These are phyloP conservation scores for Cladophialophora carrionii DNA, from an alignment of 2,329 filamentous ascomycete species.

Conservation along the genomic window DNA sequence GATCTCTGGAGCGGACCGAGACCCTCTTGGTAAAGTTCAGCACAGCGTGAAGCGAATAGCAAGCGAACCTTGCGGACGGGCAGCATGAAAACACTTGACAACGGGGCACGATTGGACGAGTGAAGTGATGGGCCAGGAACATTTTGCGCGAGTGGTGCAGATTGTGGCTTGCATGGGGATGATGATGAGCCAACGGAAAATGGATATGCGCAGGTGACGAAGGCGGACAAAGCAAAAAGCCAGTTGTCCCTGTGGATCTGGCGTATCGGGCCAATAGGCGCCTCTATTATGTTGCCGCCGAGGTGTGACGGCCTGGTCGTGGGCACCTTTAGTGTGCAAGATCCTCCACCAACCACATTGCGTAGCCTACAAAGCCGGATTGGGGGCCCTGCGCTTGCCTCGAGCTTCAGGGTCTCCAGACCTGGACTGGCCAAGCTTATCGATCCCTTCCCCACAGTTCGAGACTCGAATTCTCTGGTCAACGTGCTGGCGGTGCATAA, in stretches of 20 bases:
- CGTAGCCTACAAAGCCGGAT: background rate
- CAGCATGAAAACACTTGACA: conserved; percentile 10
- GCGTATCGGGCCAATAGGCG: background rate
- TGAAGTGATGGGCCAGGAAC: conserved; percentile 22
- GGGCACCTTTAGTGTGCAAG: background rate
- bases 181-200: background rate
- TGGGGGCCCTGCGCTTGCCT: too few species aligned
- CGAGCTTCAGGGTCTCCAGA: too few species aligned
- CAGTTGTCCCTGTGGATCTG: background rate
- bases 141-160: conserved; percentile 11
- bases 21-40: conserved; percentile 16
- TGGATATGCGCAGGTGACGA: background rate
- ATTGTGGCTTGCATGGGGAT: background rate
- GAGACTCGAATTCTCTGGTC: background rate
- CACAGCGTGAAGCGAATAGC: conserved; percentile 1
- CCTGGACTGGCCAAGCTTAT: background rate
- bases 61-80: conserved; percentile 5
- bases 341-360: background rate
- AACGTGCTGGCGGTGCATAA: background rate
- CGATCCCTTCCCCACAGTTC: background rate
- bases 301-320: conserved; percentile 11
- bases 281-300: conserved; percentile 7
- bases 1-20: conserved; percentile 33
- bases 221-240: background rate
- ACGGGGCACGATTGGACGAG: conserved; percentile 8